Percentiles rank a stretch among this genome's conserved stretches.
Evolutionary conservation across 2,329 filamentous ascomycete genomes (phyloP).

Genomic region (Onygenales sp.): DNA sequence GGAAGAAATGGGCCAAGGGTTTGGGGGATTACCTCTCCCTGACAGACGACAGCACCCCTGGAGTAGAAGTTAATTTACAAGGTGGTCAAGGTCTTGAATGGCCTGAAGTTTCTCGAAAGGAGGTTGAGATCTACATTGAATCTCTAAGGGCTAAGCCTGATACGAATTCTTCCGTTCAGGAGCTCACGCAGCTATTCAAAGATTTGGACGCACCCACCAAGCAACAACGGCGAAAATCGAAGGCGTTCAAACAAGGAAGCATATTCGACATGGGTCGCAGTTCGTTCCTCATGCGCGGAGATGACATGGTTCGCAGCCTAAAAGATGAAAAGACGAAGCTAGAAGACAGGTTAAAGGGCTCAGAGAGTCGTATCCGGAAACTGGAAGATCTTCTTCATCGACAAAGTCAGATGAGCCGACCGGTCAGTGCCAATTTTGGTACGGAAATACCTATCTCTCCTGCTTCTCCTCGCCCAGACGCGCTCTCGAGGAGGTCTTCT

Average conservation of each 20-base stretch:
- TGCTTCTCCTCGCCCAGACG: slow-evolving; percentile 32
- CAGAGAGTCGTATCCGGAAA: slow-evolving; percentile 79
- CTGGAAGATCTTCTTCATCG: slow-evolving; percentile 88
- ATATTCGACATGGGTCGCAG: slow-evolving; percentile 87
- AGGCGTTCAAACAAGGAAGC: slow-evolving; percentile 94
- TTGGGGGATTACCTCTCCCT: slow-evolving; percentile 62
- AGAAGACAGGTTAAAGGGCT: slow-evolving; percentile 67
- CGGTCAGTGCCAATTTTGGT: slow-evolving; percentile 42
- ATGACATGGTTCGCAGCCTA: slow-evolving; percentile 67
- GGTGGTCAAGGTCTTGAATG: slow-evolving; percentile 65
- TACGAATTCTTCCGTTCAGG: slow-evolving; percentile 57
- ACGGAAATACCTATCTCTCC: slow-evolving; percentile 31
- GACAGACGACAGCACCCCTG: slow-evolving; percentile 61
- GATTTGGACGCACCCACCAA: slow-evolving; percentile 75
- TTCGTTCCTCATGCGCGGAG: slow-evolving; percentile 74
- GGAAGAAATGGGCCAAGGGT: slow-evolving; percentile 82
- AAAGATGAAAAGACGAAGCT: slow-evolving; percentile 72
- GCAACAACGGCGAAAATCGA: slow-evolving; percentile 76
- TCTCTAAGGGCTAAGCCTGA: slow-evolving; percentile 55
- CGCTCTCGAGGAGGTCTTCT: slow-evolving; percentile 48
- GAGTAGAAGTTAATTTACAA: slow-evolving; percentile 76
- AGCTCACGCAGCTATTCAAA: slow-evolving; percentile 65
- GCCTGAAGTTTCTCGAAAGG: slow-evolving; percentile 66
- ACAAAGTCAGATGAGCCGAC: slow-evolving; percentile 52
- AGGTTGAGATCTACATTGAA: slow-evolving; percentile 65